Evolutionary conservation across 1,284 basidiomycete genomes (phyloP).

Genomic region (Cutaneotrichosporon daszewskae): DNA sequence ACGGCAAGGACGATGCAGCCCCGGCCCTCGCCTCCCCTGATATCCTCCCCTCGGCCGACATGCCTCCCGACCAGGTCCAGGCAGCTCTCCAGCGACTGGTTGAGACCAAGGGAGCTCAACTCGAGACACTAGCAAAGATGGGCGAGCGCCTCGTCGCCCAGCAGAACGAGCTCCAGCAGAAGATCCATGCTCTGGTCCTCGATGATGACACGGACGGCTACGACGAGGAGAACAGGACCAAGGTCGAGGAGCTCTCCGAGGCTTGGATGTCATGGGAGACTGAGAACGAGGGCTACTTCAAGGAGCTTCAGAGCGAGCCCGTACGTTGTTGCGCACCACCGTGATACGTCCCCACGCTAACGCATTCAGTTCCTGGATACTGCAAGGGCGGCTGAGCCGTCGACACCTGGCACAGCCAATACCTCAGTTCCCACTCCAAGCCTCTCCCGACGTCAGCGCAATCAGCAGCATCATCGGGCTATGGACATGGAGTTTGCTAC

Average conservation of each 20-base stretch:
- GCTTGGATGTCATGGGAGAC: constrained; percentile 72
- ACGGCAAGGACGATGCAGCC: too few relatives aligned
- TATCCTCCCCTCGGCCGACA: too few relatives aligned
- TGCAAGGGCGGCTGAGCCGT: constrained; percentile 3
- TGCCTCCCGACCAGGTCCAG: too few relatives aligned
- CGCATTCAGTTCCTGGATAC: constrained; percentile 4
- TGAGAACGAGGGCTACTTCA: constrained; percentile 73
- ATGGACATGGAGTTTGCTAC: constrained; percentile 77
- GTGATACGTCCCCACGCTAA: background rate
- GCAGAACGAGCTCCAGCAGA: constrained; percentile 81
- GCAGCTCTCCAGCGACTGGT: too few relatives aligned
- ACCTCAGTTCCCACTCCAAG: constrained; percentile 19
- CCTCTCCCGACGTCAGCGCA: constrained; percentile 46
- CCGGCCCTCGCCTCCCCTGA: too few relatives aligned
- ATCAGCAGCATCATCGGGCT: constrained; percentile 44
- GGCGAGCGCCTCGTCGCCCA: constrained; percentile 85
- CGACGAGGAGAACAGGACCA: constrained; percentile 57
- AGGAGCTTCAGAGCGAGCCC: constrained; percentile 59
- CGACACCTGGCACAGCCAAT: constrained; percentile 7
- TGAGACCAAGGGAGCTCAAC: too few relatives aligned
- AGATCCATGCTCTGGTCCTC: constrained; percentile 68
- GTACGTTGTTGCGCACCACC: too few relatives aligned
- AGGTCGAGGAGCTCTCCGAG: constrained; percentile 69
- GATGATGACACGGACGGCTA: constrained; percentile 54
- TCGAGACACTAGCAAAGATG: constrained; percentile 79